Evolutionary conservation across 1,139 yeast species (phyloP).

Genomic region (Hyphopichia wangnamkhiaoensis): DNA sequence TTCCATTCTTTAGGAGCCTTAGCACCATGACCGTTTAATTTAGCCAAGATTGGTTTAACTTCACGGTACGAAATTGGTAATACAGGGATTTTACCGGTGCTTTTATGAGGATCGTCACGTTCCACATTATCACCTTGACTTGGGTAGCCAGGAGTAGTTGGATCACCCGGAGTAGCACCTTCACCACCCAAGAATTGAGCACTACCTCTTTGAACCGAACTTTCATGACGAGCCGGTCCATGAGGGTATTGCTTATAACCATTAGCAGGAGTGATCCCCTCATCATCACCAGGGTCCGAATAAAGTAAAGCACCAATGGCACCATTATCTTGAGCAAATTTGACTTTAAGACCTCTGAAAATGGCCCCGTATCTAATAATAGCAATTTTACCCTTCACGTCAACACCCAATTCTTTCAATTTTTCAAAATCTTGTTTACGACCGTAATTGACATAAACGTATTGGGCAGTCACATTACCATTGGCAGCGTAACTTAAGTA

Average conservation of each 20-base stretch:
- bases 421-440: constrained; percentile 35
- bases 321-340: constrained; percentile 51
- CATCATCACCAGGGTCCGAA: constrained; percentile 48
- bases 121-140: constrained; percentile 54
- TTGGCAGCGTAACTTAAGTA: constrained; percentile 50
- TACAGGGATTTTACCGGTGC: constrained; percentile 49
- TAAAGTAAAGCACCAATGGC: constrained; percentile 47
- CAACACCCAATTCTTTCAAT: constrained; percentile 34
- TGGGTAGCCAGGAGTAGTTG: constrained; percentile 83
- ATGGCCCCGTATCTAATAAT: constrained; percentile 43
- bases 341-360: constrained; percentile 48
- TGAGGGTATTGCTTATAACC: constrained; percentile 46
- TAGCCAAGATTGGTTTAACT: constrained; percentile 44
- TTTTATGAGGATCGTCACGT: constrained; percentile 41
- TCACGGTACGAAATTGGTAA: constrained; percentile 50
- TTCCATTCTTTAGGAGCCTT: constrained; percentile 32
- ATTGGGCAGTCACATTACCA: constrained; percentile 48
- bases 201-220: constrained; percentile 76
- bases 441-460: constrained; percentile 47
- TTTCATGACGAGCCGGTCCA: constrained; percentile 51
- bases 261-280: constrained; percentile 42
- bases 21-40: constrained; percentile 45
- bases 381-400: constrained; percentile 44
- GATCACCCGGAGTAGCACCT: constrained; percentile 75
- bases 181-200: constrained; percentile 72